Percentiles rank a stretch among this genome's conserved stretches.
Conservation (phyloP, 306 rosid genomes). For the Medicago ruthenica region DNA sequence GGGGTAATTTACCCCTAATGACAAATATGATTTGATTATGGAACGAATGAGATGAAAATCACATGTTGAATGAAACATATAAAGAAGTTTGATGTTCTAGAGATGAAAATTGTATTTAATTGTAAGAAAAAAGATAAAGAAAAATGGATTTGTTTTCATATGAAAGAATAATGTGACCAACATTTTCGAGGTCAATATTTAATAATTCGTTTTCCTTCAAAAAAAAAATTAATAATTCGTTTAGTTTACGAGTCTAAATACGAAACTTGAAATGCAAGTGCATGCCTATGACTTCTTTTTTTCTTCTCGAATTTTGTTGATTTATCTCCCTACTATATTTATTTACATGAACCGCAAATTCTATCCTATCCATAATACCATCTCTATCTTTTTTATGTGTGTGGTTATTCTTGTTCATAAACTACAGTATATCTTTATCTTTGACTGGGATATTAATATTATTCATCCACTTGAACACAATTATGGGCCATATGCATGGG, state of each 20-base stretch:
- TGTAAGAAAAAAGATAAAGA: too few species aligned
- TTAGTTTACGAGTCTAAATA: background rate
- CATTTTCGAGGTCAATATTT: background rate
- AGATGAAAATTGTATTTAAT: too few species aligned
- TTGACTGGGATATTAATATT: background rate
- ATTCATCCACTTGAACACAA: background rate
- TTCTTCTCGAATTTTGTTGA: background rate
- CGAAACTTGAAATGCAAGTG: constrained; percentile 4
- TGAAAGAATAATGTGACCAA: too few species aligned
- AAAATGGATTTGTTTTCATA: too few species aligned
- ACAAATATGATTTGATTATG: too few species aligned
- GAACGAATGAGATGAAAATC: too few species aligned
- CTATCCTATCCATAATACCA: background rate
- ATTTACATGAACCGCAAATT: background rate
- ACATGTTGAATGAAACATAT: too few species aligned
- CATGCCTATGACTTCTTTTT: background rate
- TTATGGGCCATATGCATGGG: background rate
- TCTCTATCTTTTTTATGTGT: background rate
- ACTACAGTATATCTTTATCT: background rate
- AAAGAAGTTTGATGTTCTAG: too few species aligned
- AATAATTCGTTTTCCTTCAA: background rate
- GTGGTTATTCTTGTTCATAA: background rate
- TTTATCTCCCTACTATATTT: too few species aligned
- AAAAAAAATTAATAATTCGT: background rate
- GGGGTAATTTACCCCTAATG: too few species aligned